Conservation (phyloP, 2,329 filamentous ascomycete genomes). For the Pseudocercospora eumusae region DNA sequence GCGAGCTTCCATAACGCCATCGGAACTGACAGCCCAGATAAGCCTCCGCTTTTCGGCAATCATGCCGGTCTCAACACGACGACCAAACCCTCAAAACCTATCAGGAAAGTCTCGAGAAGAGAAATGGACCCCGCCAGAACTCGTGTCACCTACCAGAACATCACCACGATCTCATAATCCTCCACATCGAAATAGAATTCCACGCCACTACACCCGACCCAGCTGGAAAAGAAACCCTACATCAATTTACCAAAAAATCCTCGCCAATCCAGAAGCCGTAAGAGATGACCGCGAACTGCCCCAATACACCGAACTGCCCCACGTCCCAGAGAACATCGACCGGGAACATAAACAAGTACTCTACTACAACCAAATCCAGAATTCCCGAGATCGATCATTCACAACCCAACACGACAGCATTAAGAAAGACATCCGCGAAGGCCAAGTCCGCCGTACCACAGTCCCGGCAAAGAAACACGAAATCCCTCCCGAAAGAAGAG, state of each 20-base stretch:
- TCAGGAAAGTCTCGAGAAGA: not conserved
- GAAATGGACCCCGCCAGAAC: not conserved
- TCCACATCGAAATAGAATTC: not conserved
- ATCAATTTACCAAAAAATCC: not conserved
- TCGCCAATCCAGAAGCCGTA: not conserved
- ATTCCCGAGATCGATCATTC: not conserved
- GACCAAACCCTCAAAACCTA: not conserved
- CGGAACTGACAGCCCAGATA: not conserved
- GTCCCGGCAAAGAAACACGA: not conserved
- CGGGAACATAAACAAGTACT: not conserved
- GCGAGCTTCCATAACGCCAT: not conserved
- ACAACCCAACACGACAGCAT: not conserved
- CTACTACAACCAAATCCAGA: not conserved
- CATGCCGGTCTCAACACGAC: not conserved
- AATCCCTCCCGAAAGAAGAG: not conserved
- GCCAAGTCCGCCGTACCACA: not conserved
- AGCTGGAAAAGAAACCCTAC: slow-evolving; percentile 8
- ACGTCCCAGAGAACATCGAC: not conserved
- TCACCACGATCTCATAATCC: not conserved
- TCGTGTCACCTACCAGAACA: not conserved
- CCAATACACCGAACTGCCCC: not conserved
- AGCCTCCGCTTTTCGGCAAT: too few relatives aligned
- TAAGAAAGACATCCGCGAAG: not conserved
- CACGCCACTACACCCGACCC: slow-evolving; percentile 11
- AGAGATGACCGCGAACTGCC: not conserved